These are phyloP conservation scores for Teratosphaeria viscida DNA, from an alignment of 2,329 filamentous ascomycete genomes.

Conservation along the genomic window DNA sequence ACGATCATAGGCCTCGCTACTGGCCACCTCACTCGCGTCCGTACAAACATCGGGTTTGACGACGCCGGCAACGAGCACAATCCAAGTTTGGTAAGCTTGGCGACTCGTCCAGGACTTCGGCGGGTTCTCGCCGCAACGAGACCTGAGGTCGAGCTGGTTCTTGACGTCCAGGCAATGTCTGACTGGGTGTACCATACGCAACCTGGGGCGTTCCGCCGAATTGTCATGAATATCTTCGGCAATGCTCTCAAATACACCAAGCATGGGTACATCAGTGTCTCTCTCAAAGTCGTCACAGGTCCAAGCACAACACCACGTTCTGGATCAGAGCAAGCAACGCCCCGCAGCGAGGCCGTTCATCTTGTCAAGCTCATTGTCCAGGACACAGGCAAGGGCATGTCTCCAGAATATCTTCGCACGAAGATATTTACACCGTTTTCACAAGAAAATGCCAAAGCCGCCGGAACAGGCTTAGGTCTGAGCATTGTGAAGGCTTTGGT, in stretches of 20 bases:
- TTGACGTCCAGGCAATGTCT: background rate
- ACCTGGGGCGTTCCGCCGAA: constrained; percentile 32
- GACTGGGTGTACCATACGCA: constrained; percentile 13
- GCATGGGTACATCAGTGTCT: constrained; percentile 30
- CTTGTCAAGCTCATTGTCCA: constrained; percentile 31
- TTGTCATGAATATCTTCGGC: constrained; percentile 39
- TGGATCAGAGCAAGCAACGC: background rate
- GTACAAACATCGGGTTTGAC: background rate
- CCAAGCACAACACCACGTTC: background rate
- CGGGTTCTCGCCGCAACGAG: background rate
- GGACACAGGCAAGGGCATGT: constrained; percentile 58
- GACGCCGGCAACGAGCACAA: background rate
- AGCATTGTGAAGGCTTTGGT: constrained; percentile 53
- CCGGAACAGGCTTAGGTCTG: constrained; percentile 55
- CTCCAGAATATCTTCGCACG: constrained; percentile 49
- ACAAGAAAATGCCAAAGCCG: constrained; percentile 51
- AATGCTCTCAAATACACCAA: constrained; percentile 38
- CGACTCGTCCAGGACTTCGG: background rate
- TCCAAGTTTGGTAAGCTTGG: background rate
- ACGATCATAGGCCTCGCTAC: background rate
- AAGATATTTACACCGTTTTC: constrained; percentile 53
- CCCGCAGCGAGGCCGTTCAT: constrained; percentile 7
- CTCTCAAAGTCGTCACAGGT: constrained; percentile 8
- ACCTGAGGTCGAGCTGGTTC: background rate
- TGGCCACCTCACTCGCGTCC: background rate